Percentiles rank a stretch among this genome's conserved stretches.
Evolutionary conservation across 371 early-diverging fungal species (phyloP).

Genomic region (Apophysomyces sp.): DNA sequence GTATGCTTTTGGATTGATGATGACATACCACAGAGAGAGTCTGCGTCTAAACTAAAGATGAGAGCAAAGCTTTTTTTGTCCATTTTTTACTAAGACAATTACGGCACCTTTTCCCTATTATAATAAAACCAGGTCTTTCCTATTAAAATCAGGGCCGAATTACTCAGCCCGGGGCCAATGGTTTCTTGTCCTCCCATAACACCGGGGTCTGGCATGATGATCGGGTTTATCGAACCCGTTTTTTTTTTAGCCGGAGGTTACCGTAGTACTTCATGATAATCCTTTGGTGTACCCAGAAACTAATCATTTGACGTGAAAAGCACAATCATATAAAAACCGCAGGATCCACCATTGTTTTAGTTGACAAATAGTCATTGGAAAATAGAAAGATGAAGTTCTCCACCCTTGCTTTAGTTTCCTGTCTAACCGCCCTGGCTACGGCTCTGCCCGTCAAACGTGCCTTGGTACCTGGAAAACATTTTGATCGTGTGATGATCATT

Average conservation of each 20-base stretch:
- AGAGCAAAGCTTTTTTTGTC: not conserved
- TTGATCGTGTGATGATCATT: conserved; percentile 48
- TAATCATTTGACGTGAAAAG: not conserved
- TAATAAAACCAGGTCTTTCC: not conserved
- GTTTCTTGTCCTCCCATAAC: not conserved
- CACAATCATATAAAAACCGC: not conserved
- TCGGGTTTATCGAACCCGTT: not conserved
- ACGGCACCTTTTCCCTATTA: conserved; percentile 1
- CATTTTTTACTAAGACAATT: not conserved
- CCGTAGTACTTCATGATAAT: not conserved
- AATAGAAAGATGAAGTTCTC: not conserved
- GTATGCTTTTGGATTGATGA: not conserved
- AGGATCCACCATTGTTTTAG: no score
- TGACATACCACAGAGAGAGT: not conserved
- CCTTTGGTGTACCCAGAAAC: not conserved
- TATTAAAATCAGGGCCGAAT: not conserved
- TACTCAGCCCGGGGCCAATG: not conserved
- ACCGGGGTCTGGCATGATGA: not conserved
- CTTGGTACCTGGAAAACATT: conserved; percentile 30
- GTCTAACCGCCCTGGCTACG: not conserved
- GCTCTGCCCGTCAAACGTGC: not conserved
- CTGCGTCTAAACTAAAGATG: not conserved
- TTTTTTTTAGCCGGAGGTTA: not conserved
- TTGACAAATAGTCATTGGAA: not conserved
- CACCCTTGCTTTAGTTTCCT: not conserved